Evolutionary conservation across 2,329 filamentous ascomycete genomes (phyloP).

Genomic region (Pyricularia pennisetigena): DNA sequence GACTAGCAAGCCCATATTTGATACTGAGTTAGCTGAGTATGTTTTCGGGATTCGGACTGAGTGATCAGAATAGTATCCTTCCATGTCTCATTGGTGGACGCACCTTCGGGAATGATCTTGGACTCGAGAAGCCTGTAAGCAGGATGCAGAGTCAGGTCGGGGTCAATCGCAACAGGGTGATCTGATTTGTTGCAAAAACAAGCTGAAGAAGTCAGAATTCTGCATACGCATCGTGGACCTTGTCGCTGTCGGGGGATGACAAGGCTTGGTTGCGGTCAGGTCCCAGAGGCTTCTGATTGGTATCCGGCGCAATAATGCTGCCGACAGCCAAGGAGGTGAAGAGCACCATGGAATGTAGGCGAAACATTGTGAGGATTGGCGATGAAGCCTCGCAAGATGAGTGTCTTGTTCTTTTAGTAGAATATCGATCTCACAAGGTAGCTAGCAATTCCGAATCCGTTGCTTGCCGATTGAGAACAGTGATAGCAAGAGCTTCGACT

Average conservation of each 20-base stretch:
- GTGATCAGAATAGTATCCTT: too few species aligned
- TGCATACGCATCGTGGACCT: background rate
- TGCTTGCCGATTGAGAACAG: background rate
- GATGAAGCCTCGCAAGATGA: background rate
- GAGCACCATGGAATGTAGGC: background rate
- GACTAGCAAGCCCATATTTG: slow-evolving; percentile 25
- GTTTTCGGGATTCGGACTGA: background rate
- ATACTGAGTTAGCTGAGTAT: background rate
- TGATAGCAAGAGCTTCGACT: background rate
- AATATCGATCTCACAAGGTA: too few species aligned
- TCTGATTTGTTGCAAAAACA: background rate
- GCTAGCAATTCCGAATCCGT: background rate
- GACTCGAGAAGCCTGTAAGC: background rate
- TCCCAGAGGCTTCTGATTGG: background rate
- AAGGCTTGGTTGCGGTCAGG: background rate
- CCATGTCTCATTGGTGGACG: background rate
- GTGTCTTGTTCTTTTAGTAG: background rate
- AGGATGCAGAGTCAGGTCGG: background rate
- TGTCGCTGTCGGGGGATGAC: background rate
- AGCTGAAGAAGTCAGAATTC: background rate
- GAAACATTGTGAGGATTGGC: background rate
- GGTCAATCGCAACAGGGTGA: background rate
- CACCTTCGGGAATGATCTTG: slow-evolving; percentile 1
- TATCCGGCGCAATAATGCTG: background rate
- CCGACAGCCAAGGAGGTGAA: background rate